Evolutionary conservation across 2,329 filamentous ascomycete species (phyloP).

Genomic region (Epichloe scottii): DNA sequence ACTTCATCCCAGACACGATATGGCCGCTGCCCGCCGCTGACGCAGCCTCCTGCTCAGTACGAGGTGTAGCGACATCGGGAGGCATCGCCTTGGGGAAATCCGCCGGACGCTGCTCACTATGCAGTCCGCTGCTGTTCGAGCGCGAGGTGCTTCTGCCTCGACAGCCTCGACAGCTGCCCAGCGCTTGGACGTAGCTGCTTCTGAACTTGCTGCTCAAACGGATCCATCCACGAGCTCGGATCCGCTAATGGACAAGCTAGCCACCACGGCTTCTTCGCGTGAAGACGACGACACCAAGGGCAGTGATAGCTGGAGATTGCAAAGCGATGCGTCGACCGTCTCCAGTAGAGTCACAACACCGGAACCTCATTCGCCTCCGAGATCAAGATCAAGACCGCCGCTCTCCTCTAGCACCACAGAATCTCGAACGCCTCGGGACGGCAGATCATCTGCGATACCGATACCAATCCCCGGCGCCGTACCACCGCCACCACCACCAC

Average conservation of each 20-base stretch:
- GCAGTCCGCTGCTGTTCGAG: neutral
- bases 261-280: slow-evolving; percentile 13
- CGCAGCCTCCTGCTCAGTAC: slow-evolving; percentile 4
- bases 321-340: slow-evolving; percentile 16
- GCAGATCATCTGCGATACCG: slow-evolving; percentile 3
- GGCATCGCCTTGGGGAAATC: neutral
- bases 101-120: neutral
- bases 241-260: slow-evolving; percentile 2
- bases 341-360: slow-evolving; percentile 18
- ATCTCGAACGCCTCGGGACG: slow-evolving; percentile 7
- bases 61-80: slow-evolving; percentile 1
- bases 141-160: neutral
- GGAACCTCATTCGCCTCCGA: slow-evolving; percentile 11
- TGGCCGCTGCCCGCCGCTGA: slow-evolving; percentile 6
- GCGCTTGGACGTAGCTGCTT: neutral
- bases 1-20: slow-evolving; percentile 5
- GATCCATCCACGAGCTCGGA: neutral
- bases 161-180: neutral
- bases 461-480: slow-evolving; percentile 7
- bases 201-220: neutral
- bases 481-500: slow-evolving; percentile 8
- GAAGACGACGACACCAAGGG: slow-evolving; percentile 15
- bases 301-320: slow-evolving; percentile 15
- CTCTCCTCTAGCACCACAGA: slow-evolving; percentile 7
- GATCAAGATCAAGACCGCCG: slow-evolving; percentile 3